A percentile compares a stretch with the other conserved stretches of the same genome.
Evolutionary conservation across 1,284 basidiomycete genomes (phyloP).

Genomic region (Blastosporella zonata): DNA sequence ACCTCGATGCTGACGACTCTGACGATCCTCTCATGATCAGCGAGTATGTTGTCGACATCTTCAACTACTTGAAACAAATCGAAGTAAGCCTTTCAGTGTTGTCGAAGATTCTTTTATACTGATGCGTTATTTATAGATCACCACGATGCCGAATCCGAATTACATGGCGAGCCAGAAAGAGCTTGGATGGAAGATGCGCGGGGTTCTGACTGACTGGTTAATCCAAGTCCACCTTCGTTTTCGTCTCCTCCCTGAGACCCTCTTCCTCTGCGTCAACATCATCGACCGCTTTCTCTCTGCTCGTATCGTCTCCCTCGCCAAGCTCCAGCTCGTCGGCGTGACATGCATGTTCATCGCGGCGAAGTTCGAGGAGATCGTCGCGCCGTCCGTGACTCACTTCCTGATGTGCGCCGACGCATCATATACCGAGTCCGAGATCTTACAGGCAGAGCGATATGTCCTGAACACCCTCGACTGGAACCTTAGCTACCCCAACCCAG

Average conservation of each 20-base stretch:
- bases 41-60: constrained; percentile 95
- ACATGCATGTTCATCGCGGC: constrained; percentile 92
- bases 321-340: constrained; percentile 93
- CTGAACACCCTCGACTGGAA: constrained; percentile 92
- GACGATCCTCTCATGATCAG: constrained; percentile 97
- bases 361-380: constrained; percentile 96
- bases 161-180: constrained; percentile 93
- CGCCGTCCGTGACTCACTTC: constrained; percentile 86
- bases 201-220: constrained; percentile 95
- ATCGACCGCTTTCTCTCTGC: constrained; percentile 95
- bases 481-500: constrained; percentile 89
- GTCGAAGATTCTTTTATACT: constrained; percentile 9
- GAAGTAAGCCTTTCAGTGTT: constrained; percentile 44
- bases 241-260: constrained; percentile 91
- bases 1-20: constrained; percentile 90
- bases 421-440: constrained; percentile 85
- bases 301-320: constrained; percentile 87
- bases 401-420: constrained; percentile 86
- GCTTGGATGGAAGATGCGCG: constrained; percentile 92
- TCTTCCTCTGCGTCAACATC: constrained; percentile 93
- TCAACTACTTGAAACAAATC: constrained; percentile 82
- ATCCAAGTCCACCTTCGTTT: constrained; percentile 96
- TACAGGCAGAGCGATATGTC: constrained; percentile 93
- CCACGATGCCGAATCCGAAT: constrained; percentile 81
- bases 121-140: constrained; percentile 45